Base-by-base conservation (phyloP, 352 stramenopile genomes). In the Pythium insidiosum region DNA sequence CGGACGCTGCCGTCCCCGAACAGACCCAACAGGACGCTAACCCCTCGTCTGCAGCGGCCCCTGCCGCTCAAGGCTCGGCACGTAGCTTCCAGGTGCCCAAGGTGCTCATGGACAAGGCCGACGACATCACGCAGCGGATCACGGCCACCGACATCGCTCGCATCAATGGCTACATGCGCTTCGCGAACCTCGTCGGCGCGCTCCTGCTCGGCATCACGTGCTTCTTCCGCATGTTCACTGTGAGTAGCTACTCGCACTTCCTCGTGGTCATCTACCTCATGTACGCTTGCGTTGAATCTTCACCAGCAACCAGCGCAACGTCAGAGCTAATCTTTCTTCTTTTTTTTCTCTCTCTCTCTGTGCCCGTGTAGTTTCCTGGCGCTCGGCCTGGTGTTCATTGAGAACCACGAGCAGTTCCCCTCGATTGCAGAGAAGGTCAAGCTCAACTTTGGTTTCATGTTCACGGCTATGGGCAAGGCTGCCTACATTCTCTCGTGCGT, bases 361-460 rank as follows among this genome's bases (percentile, higher is more conserved):
- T 33, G 18, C 19, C 10, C 38, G 10, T 11, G 22, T 48, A 88
- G 73, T 59, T 74, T 77, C 36, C 38, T 85, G 33, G 73, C 73
- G 13, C 56, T 53, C 10, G 72, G 71, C 4, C 62, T 92, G 9
- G 76, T 83, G 5, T 88, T 92, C 39, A 63, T 92, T 49, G 79
- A 92, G 56, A 89, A 89, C 58, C 79, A 88, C 44, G 76, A 92
- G 43, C 70, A 71, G 48, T 92, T 92, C 56, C 76, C 79, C 15
- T 84, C 72, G 21, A 30, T 87, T 5, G 73, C 76, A 7, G 66
- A 87, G 47, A 82, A 84, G 38, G 71, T 88, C 21, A 92, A 92
- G 68, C 43, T 74, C 34, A 92, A 92, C 70, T 92, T 92, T 56
- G 79, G 74, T 33, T 92, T 92, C 53, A 92, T 92, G 79, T 92